phyloP scores from a whole-genome alignment of 2,329 filamentous ascomycete species.

The Neocatenulostroma microsporum region DNA sequence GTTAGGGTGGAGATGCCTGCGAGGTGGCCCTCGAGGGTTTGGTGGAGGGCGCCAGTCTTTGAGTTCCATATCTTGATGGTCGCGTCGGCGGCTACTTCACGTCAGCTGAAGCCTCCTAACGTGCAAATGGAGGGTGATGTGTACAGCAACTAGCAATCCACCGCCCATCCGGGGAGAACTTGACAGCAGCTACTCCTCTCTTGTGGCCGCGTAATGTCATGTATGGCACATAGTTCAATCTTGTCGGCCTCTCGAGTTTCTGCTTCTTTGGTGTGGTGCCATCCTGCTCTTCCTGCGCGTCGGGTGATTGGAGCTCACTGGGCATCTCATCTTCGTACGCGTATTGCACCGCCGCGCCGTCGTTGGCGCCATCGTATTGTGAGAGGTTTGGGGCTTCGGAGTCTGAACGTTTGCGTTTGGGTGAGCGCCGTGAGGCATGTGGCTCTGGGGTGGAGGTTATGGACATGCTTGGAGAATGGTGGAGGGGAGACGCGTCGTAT shows the following conservation, averaged over 20 bases:
- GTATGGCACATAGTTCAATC: slow-evolving; percentile 60
- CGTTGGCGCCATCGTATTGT: slow-evolving; percentile 15
- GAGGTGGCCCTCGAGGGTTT: slow-evolving; percentile 87
- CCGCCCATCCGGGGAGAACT: slow-evolving; percentile 81
- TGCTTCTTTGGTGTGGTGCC: slow-evolving; percentile 14
- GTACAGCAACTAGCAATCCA: slow-evolving; percentile 82
- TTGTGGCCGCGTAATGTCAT: slow-evolving; percentile 70
- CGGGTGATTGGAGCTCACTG: slow-evolving; percentile 23
- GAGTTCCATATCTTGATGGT: slow-evolving; percentile 90
- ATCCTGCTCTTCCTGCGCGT: slow-evolving; percentile 16
- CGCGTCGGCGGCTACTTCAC: slow-evolving; percentile 60
- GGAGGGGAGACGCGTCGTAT: too few species aligned
- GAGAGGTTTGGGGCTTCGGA: slow-evolving; percentile 9
- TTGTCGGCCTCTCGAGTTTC: slow-evolving; percentile 41
- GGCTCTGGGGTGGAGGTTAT: too few species aligned
- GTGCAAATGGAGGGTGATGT: background rate
- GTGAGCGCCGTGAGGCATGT: slow-evolving; percentile 20
- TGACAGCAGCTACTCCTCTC: slow-evolving; percentile 71
- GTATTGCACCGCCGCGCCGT: slow-evolving; percentile 18
- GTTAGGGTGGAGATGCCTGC: slow-evolving; percentile 85
- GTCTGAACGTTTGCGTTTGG: slow-evolving; percentile 21
- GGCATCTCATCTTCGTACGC: slow-evolving; percentile 27
- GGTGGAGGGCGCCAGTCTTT: slow-evolving; percentile 65
- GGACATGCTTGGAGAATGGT: too few species aligned
- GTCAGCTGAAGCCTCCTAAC: background rate